Conservation (phyloP, 2,329 filamentous ascomycete species). For the Calonectria pseudoturangicola region DNA sequence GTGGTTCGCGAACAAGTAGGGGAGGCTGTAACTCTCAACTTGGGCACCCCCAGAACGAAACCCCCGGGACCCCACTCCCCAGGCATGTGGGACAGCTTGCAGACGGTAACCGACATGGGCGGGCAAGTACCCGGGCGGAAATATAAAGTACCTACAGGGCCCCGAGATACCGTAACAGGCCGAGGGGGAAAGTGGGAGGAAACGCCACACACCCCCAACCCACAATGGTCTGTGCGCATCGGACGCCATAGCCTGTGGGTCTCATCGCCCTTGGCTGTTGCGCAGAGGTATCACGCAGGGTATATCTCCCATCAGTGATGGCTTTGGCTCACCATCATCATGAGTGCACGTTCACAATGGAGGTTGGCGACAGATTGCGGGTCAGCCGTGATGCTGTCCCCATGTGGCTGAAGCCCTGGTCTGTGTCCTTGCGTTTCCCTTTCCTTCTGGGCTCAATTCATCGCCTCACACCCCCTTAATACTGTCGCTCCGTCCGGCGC, state of each 20-base stretch:
- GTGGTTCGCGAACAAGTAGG: constrained; percentile 11
- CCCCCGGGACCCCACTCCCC: constrained; percentile 20
- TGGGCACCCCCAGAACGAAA: constrained; percentile 29
- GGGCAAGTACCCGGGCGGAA: constrained; percentile 33
- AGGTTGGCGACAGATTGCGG: constrained; percentile 43
- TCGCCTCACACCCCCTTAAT: constrained; percentile 31
- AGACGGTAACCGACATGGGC: constrained; percentile 33
- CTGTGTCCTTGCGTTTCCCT: constrained; percentile 3
- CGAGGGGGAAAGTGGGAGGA: not conserved
- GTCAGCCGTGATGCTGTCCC: constrained; percentile 41
- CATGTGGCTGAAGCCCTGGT: constrained; percentile 37
- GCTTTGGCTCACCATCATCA: constrained; percentile 19
- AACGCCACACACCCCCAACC: constrained; percentile 40
- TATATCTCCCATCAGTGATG: constrained; percentile 1
- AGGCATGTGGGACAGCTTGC: constrained; percentile 30
- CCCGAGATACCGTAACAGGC: constrained; percentile 16
- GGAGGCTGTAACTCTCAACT: constrained; percentile 18
- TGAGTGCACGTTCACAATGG: constrained; percentile 23
- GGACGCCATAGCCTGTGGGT: constrained; percentile 33
- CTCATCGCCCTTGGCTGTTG: constrained; percentile 18
- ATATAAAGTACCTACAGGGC: constrained; percentile 12
- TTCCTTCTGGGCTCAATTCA: not conserved
- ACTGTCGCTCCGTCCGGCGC: constrained; percentile 21
- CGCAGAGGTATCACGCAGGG: constrained; percentile 11
- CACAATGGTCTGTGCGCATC: constrained; percentile 44